Base-by-base conservation (phyloP, 441 rosid species). In the Euphorbia corollata region DNA sequence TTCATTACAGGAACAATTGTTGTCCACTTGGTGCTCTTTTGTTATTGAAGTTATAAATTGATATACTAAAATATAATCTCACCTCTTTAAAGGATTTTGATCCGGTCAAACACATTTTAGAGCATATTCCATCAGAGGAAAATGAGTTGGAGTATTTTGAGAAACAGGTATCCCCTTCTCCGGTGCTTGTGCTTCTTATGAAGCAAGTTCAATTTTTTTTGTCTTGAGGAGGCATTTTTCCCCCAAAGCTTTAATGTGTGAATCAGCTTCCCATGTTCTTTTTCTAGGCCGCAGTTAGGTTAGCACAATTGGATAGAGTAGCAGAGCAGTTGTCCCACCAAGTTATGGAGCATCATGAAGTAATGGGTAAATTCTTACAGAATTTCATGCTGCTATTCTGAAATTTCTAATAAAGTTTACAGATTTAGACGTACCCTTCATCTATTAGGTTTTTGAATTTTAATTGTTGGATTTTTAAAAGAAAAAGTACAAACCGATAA, bases 281-380 rank as follows among this genome's bases (percentile, higher is more conserved):
- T 64, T 78, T 82, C 62, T 73, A 94, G 99, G 99, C 96, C 9
- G 75, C 94, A 18, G 78, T 91, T 81, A 87, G 97, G 86, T 79
- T 94, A 75, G 81, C 84, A 22, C 97, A 91, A 74, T 77, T 94
- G 68, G 99, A 94, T 83, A 82, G 80, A 78, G 94, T 91, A 63
- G 79, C 97, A n/a, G 98, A 94, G 74, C 78, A 36, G 50, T 77
- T 94, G 65, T 94, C 97, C 60, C 83, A 75, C 30, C 84, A 94
- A 67, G 99, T 94, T 60, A 89, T 91, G 96, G 90, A 91, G 81
- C 97, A 94, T 87, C 92, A 88, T 78, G 90, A 94, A 91, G 98
- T 88, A 51, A 94, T 94, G 99, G 99, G 99, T 94, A 77, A 77
- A 89, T 77, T 71, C 16, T 36, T 70, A 58, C 63, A 16, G 18